Conservation (phyloP, 331 rosid genomes). For the Stylosanthes scabra region DNA sequence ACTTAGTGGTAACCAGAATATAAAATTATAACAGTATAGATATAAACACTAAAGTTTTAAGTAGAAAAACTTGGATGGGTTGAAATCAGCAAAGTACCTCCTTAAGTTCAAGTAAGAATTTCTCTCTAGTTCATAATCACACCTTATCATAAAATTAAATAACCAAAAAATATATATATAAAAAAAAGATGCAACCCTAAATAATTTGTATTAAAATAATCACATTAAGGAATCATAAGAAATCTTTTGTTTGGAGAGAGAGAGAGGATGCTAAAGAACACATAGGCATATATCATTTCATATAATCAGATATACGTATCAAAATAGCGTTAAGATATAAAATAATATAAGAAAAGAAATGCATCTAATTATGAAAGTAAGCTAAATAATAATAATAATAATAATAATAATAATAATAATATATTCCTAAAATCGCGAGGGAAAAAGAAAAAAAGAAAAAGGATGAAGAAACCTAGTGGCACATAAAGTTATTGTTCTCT, state of each 20-base stretch:
- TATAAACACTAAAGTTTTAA: neutral
- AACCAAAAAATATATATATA: too few relatives aligned
- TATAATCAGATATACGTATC: neutral
- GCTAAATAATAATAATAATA: neutral
- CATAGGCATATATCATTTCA: neutral
- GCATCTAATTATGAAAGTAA: conserved; percentile 4
- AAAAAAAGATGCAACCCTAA: neutral
- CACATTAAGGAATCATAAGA: conserved; percentile 8
- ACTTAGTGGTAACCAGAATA: neutral
- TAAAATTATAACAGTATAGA: conserved; percentile 19
- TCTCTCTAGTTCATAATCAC: neutral
- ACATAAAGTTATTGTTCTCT: conserved; percentile 5
- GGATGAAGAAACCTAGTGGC: neutral
- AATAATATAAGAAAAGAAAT: conserved; percentile 26
- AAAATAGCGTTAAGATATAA: conserved; percentile 14
- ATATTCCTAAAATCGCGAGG: neutral
- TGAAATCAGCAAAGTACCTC: neutral
- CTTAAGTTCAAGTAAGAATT: conserved; percentile 4
- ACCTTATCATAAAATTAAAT: neutral
- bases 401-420: neutral
- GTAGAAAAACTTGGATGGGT: neutral
- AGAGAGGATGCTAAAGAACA: neutral
- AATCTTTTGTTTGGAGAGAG: conserved; percentile 9
- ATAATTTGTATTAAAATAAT: neutral
- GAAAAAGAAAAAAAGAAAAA: neutral